Evolutionary conservation across 2,329 filamentous ascomycete species (phyloP).

Genomic region (Penicillium sp.): DNA sequence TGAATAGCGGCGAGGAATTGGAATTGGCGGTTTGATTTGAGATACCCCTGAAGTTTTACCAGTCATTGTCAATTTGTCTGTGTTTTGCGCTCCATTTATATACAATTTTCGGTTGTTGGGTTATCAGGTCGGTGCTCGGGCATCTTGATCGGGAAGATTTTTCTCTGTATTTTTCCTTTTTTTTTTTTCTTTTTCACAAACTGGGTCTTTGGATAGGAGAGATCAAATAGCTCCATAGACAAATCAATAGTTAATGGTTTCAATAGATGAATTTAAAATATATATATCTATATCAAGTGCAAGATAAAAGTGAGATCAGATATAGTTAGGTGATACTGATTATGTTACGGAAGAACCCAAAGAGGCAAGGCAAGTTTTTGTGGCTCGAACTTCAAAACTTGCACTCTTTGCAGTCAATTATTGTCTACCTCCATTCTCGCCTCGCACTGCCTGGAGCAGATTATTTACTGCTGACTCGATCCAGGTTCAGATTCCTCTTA

Average conservation of each 20-base stretch:
- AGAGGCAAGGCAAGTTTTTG: conserved; percentile 28
- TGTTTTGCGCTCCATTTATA: conserved; percentile 11
- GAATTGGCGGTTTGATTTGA: conserved; percentile 33
- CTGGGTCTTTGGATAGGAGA: background rate
- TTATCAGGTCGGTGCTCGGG: conserved; percentile 1
- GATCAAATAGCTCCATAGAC: background rate
- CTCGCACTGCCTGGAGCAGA: conserved; percentile 44
- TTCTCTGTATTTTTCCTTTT: conserved; percentile 1
- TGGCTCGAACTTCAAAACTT: conserved; percentile 34
- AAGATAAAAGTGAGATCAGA: background rate
- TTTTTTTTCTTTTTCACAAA: background rate
- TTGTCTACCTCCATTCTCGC: conserved; percentile 20
- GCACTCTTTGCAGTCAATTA: conserved; percentile 24
- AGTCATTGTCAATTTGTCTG: conserved; percentile 9
- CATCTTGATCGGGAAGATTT: background rate
- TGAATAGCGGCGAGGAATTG: conserved; percentile 50
- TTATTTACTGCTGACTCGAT: conserved; percentile 8
- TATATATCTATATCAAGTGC: background rate
- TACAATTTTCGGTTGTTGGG: conserved; percentile 1
- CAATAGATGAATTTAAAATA: background rate
- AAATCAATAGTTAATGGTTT: background rate
- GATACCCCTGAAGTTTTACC: conserved; percentile 22
- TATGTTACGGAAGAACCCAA: conserved; percentile 22
- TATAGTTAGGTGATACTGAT: conserved; percentile 13
- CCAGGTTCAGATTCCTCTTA: conserved; percentile 4